These are phyloP conservation scores for Microbotryomycetes sp. DNA, from an alignment of 1,284 basidiomycete genomes.

Conservation along the genomic window DNA sequence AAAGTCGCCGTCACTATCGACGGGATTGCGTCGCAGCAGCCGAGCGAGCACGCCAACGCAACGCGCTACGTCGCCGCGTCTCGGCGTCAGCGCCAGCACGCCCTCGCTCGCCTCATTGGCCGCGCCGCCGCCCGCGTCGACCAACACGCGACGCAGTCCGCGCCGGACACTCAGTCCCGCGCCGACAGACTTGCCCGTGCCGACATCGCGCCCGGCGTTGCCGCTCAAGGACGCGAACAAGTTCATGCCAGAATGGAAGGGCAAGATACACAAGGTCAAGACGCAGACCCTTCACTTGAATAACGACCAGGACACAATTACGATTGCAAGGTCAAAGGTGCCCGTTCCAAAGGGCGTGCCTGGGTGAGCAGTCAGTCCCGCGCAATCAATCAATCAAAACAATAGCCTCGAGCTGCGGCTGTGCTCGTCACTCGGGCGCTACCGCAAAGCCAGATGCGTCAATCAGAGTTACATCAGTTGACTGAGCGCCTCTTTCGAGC, in stretches of 20 bases:
- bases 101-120: conserved; percentile 16
- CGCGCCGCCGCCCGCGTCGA: not conserved
- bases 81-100: conserved; percentile 1
- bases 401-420: not conserved
- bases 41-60: conserved; percentile 19
- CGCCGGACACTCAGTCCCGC: conserved; percentile 7
- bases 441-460: conserved; percentile 7
- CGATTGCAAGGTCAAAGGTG: conserved; percentile 88
- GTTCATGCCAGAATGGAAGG: conserved; percentile 19
- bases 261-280: conserved; percentile 33
- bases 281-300: conserved; percentile 31
- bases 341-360: conserved; percentile 52
- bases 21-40: conserved; percentile 17
- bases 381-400: conserved; percentile 35
- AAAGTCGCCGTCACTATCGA: not conserved
- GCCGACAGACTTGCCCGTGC: conserved; percentile 15
- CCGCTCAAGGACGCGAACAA: conserved; percentile 28
- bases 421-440: no score
- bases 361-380: conserved; percentile 44
- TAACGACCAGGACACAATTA: conserved; percentile 45
- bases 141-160: not conserved
- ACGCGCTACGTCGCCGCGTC: conserved; percentile 15
- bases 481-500: no score
- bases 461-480: no score
- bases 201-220: conserved; percentile 9